phyloP scores from a whole-genome alignment of 257 asterid species.

The Solanum chilense region DNA sequence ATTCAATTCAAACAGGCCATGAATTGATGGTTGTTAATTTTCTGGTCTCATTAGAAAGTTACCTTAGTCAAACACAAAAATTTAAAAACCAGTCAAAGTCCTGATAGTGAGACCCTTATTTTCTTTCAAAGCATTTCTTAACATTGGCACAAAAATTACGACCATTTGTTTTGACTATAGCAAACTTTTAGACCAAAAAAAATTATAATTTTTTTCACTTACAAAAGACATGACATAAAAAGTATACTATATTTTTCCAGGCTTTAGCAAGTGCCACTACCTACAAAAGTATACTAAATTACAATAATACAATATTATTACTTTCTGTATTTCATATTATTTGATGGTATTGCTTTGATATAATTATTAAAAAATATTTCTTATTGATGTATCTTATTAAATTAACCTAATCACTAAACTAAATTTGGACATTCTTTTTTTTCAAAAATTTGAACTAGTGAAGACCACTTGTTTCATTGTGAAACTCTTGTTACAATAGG shows the following conservation, averaged over 20 bases:
- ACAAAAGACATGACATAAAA: not conserved
- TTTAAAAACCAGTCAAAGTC: not conserved
- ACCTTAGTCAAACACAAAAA: not conserved
- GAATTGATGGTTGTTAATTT: not conserved
- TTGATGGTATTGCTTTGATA: not conserved
- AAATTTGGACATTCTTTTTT: not conserved
- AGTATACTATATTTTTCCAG: not conserved
- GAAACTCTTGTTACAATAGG: not conserved
- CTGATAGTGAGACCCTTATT: not conserved
- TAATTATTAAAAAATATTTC: too few species aligned
- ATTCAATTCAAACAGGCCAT: accelerated
- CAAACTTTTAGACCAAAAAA: not conserved
- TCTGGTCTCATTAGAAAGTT: not conserved
- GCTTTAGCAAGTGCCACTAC: not conserved
- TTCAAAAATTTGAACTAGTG: not conserved
- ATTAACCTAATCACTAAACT: not conserved
- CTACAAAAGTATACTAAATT: not conserved
- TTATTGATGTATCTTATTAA: too few species aligned
- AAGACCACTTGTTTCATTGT: not conserved
- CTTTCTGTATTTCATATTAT: not conserved
- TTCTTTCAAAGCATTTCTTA: not conserved
- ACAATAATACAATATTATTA: not conserved
- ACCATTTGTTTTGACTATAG: not conserved
- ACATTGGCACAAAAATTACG: not conserved
- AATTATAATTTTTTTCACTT: not conserved